Evolutionary conservation across 2,329 filamentous ascomycete genomes (phyloP).

Genomic region (Alternaria dauci): DNA sequence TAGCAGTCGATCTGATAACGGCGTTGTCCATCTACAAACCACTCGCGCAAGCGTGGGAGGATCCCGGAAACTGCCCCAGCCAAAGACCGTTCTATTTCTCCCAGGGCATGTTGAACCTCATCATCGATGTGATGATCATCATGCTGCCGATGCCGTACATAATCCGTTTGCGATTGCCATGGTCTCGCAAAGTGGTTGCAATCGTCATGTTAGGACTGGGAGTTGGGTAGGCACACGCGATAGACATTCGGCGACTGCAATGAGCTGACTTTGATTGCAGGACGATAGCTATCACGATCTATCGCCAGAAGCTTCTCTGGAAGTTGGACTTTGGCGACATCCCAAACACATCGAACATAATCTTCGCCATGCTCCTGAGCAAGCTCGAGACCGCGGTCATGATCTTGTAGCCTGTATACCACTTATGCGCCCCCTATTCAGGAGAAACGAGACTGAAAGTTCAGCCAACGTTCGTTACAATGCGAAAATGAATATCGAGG

Average conservation of each 20-base stretch:
- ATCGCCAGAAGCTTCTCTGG: constrained; percentile 26
- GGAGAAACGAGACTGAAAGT: not conserved
- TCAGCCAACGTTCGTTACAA: not conserved
- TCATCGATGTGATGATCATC: not conserved
- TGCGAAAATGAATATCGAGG: not conserved
- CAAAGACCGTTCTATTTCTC: not conserved
- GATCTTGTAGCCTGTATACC: constrained; percentile 1
- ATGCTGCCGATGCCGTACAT: not conserved
- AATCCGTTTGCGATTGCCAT: not conserved
- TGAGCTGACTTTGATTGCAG: constrained; percentile 4
- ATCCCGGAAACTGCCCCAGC: not conserved
- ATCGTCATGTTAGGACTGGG: not conserved
- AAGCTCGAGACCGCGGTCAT: constrained; percentile 26
- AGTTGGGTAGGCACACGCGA: not conserved
- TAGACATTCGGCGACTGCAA: not conserved
- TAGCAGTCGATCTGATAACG: not conserved
- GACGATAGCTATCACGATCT: constrained; percentile 36
- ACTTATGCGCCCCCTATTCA: constrained; percentile 19
- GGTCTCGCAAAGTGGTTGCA: not conserved
- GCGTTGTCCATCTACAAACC: not conserved
- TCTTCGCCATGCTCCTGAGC: constrained; percentile 31
- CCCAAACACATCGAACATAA: constrained; percentile 19
- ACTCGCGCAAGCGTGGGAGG: not conserved
- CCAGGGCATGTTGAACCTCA: not conserved
- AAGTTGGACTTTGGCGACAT: constrained; percentile 28